Evolutionary conservation across 73 alveolate species (phyloP), one percentile per base, ranked within the genome.

Genomic region (Blepharisma stoltei): DNA sequence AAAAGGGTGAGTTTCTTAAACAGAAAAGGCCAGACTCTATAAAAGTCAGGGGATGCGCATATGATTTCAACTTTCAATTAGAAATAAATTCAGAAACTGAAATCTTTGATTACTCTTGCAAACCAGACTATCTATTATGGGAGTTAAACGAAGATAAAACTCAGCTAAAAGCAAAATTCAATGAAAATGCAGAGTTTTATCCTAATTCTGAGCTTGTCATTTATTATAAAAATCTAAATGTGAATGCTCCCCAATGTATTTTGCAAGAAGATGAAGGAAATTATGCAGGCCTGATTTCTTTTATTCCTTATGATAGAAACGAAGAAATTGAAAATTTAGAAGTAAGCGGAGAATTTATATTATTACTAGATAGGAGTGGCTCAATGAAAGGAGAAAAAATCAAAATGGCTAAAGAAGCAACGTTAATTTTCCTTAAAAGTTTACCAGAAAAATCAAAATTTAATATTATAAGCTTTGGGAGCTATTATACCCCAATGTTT

Each of bases 371-470:
- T 67, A 85, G 97, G 69, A 81, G 94, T 83, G 98, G 95, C 0
- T 93, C 98, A 1, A 93, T 93, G 98, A n/a, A 54, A 48, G 97
- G 97, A 14, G 21, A 27, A 0, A 54, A 85, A 52, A 90, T 93
- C 6, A 43, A 75, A 41, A 37, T 88, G 7, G 97, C 98, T 14
- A 88, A 71, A 54, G 65, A 80, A 69, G 93, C 98, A 11, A 77
- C 92, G 20, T 54, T 80, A 32, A 70, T 86, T 38, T 93, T 93
- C 71, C 65, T 93, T 6, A 94, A 86, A 75, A 77, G 92, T 48
- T 50, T 90, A 6, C 98, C 98, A 11, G 67, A 75, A 70, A 82
- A 83, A 53, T 81, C 93, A 11, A 78, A 83, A 48, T 92, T 89
- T 60, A 88, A 92, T 54, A 75, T 92, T 9, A 77, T 89, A 8